These are phyloP conservation scores for Bassia scoparia DNA, from an alignment of 148 eudicot genomes.

Conservation along the genomic window DNA sequence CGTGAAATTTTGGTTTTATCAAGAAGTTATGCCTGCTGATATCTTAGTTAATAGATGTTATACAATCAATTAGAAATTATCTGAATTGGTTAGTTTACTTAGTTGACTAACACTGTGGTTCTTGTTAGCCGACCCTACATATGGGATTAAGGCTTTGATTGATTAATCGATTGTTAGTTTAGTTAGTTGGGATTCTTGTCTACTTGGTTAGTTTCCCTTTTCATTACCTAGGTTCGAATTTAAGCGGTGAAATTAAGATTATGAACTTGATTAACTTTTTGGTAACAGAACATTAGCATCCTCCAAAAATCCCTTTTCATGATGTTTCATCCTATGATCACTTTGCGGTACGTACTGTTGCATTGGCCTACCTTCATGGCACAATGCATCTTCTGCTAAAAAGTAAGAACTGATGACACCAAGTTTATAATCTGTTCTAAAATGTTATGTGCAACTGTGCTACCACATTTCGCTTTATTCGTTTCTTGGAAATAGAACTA, in stretches of 20 bases:
- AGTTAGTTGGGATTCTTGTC: background rate
- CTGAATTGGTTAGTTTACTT: no score
- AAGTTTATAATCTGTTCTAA: background rate
- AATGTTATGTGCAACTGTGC: background rate
- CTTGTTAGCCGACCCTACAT: no score
- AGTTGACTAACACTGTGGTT: no score
- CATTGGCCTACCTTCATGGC: background rate
- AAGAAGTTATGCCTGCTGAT: no score
- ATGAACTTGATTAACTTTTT: background rate
- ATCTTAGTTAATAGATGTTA: no score
- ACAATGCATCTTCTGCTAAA: background rate
- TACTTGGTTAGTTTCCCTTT: background rate
- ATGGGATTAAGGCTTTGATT: no score
- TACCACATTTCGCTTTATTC: background rate
- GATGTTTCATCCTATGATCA: background rate
- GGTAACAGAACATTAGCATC: no score
- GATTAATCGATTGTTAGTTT: background rate
- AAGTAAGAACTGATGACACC: background rate
- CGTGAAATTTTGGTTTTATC: no score
- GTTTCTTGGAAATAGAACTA: background rate
- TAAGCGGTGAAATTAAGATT: background rate
- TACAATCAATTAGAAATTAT: no score
- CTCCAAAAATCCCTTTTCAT: no score
- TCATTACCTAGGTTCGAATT: background rate
- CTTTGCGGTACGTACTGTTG: background rate